phyloP scores from a whole-genome alignment of 2,329 filamentous ascomycete species.

The Cercospora sp. region DNA sequence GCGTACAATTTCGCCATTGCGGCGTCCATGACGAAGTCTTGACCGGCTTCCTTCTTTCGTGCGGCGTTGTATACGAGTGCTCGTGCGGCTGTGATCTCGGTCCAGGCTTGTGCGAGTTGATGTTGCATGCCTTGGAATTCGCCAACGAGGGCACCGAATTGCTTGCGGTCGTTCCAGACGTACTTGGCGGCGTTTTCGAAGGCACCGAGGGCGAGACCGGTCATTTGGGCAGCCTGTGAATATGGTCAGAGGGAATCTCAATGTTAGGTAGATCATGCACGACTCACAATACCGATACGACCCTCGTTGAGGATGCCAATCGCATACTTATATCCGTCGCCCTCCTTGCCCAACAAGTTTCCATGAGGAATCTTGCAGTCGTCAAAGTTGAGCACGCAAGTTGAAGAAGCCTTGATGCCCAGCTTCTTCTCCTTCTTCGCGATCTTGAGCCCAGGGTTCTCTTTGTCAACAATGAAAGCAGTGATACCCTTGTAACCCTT shows the following conservation, averaged over 20 bases:
- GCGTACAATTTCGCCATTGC: slow-evolving; percentile 98
- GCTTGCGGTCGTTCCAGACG: slow-evolving; percentile 96
- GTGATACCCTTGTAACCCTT: slow-evolving; percentile 97
- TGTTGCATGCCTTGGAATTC: slow-evolving; percentile 99
- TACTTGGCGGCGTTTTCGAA: slow-evolving; percentile 94
- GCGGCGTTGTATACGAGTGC: slow-evolving; percentile 94
- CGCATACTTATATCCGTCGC: slow-evolving; percentile 96
- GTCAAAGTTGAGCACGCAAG: slow-evolving; percentile 96
- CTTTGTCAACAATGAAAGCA: slow-evolving; percentile 93
- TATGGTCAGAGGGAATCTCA: too few relatives aligned
- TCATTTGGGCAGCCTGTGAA: slow-evolving; percentile 79
- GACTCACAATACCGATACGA: slow-evolving; percentile 78
- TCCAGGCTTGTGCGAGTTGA: slow-evolving; percentile 94
- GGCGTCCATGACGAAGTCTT: slow-evolving; percentile 92
- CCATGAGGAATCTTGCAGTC: slow-evolving; percentile 87
- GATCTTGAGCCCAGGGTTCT: slow-evolving; percentile 83
- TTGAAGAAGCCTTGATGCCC: slow-evolving; percentile 92
- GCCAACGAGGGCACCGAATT: slow-evolving; percentile 90
- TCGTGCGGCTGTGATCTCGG: slow-evolving; percentile 86
- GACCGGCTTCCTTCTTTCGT: slow-evolving; percentile 95
- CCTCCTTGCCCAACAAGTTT: slow-evolving; percentile 84
- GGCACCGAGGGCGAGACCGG: slow-evolving; percentile 86
- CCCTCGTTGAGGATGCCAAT: slow-evolving; percentile 94
- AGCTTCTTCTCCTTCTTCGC: slow-evolving; percentile 99
- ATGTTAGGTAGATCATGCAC: too few relatives aligned